Base-by-base conservation (phyloP, 257 asterid genomes). In the Przewalskia tangutica region DNA sequence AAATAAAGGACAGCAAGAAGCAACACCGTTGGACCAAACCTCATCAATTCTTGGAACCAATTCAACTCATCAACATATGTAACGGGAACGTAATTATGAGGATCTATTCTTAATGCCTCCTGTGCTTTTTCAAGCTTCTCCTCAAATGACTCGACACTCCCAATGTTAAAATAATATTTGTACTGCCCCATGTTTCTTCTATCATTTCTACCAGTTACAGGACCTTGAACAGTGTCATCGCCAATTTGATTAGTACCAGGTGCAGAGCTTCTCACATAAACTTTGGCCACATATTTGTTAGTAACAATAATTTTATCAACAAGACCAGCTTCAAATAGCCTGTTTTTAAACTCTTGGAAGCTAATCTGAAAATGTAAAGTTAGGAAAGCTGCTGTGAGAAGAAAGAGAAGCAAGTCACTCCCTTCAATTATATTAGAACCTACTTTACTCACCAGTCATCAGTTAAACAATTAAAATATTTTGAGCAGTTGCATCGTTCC, bases 81-180 rank as follows among this genome's bases (percentile, higher is more conserved):
- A 64, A 95, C 98, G 2, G 94, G 97, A 62, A 95, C 83, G 85
- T 87, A 88, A 85, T 93, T 81, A 83, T 85, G 98, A 73, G 93
- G 92, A 85, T 92, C 92, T 27, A 92, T 87, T 84, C 97, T 91
- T 76, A 95, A 81, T 85, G 89, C 91, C 85, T 90, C 87, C 84
- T 95, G 98, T 65, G 97, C 95, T 83, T 92, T 92, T 77, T 89
- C 97, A 86, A 95, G 89, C 95, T 92, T 93, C 86, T 90, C 93
- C 86, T 91, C 98, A 59, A 95, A 95, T 5, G 90, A 85, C 80
- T 91, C 93, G 71, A 90, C 89, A 85, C 94, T 93, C 82, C 93
- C 98, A 80, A 95, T 88, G 58, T 79, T 88, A 77, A 95, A 83
- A 84, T 77, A 89, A 71, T 84, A 93, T 77, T 85, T 89, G 80